Evolutionary conservation across 1,284 basidiomycete genomes (phyloP), one percentile per base, ranked within the genome.

Genomic region (Neotropicomus parvogracilis): DNA sequence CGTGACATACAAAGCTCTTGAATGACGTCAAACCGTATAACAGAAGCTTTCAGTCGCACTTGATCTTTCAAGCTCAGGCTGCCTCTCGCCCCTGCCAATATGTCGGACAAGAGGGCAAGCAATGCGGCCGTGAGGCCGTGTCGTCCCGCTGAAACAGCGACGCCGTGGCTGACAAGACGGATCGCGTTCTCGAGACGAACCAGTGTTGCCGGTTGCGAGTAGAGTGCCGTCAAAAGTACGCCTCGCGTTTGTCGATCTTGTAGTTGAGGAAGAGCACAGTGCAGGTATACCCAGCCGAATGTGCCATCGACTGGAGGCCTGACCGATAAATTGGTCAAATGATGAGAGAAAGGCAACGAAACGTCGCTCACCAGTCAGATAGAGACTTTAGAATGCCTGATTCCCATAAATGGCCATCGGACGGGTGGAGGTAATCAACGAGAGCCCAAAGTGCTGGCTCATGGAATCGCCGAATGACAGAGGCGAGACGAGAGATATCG

Each of bases 281-380:
- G 72, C 7, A 75, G 47, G 53, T 78, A 77, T 17, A 82, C 51
- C 56, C 67, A 70, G 13, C 71, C 69, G 46, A 81, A 79, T 2
- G 55, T 43, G 8, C 75, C 48, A 9, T 53, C 49, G 12, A 48
- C 2, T 16, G 31, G 35, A 38, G 40, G 48, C 40, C 56, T 63
- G 13, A 54, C 14, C 26, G 16, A 13, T 38, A 24, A 6, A 27
- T 46, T 39, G 0, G 52, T 34, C 20, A 45, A 20, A 13, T 34
- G 28, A 27, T 8, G 26, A 34, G 13, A 16, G 16, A 31, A 27
- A n/a, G 10, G 5, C 7, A 17, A 32, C 9, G 6, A 19, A 13
- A 2, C 0, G 34, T 31, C 9, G 53, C 72, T 54, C 45, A 75
- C 77, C 65, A 52, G 10, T 52, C 46, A 12, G 52, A 49, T 10